These are phyloP conservation scores for Neocucurbitaria cava DNA, from an alignment of 2,329 filamentous ascomycete genomes.

Conservation along the genomic window DNA sequence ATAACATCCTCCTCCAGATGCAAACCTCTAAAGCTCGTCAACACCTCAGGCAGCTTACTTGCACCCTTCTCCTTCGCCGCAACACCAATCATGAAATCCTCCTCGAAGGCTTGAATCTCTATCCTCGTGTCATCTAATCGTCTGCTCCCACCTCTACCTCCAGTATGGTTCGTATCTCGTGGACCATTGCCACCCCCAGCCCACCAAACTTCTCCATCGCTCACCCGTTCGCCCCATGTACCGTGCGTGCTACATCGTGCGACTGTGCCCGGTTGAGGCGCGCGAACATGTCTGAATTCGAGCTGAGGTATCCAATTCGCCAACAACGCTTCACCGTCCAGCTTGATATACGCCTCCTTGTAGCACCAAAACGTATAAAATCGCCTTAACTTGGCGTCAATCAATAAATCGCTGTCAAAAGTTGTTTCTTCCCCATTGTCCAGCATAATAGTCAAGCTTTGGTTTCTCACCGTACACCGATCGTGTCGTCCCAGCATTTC, in stretches of 20 bases:
- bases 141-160: conserved; percentile 3
- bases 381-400: conserved; percentile 68
- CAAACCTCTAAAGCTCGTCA: conserved; percentile 52
- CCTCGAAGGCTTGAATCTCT: conserved; percentile 65
- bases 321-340: conserved; percentile 78
- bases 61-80: conserved; percentile 52
- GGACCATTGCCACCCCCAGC: conserved; percentile 38
- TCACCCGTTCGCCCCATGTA: conserved; percentile 55
- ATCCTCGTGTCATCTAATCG: conserved; percentile 60
- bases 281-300: conserved; percentile 70
- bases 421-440: conserved; percentile 42
- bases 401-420: conserved; percentile 55
- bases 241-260: conserved; percentile 54
- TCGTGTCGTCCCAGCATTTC: conserved; percentile 54
- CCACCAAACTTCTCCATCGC: conserved; percentile 60
- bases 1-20: conserved; percentile 56
- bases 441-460: conserved; percentile 48
- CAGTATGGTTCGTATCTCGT: background rate
- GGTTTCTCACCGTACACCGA: conserved; percentile 49
- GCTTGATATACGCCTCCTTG: conserved; percentile 83
- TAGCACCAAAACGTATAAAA: conserved; percentile 84
- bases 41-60: conserved; percentile 42
- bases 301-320: conserved; percentile 75
- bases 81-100: conserved; percentile 65
- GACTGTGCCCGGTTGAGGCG: conserved; percentile 51